Evolutionary conservation across 1,284 basidiomycete species (phyloP), one percentile per base, ranked within the genome.

Genomic region (Cutaneotrichosporon sp.): DNA sequence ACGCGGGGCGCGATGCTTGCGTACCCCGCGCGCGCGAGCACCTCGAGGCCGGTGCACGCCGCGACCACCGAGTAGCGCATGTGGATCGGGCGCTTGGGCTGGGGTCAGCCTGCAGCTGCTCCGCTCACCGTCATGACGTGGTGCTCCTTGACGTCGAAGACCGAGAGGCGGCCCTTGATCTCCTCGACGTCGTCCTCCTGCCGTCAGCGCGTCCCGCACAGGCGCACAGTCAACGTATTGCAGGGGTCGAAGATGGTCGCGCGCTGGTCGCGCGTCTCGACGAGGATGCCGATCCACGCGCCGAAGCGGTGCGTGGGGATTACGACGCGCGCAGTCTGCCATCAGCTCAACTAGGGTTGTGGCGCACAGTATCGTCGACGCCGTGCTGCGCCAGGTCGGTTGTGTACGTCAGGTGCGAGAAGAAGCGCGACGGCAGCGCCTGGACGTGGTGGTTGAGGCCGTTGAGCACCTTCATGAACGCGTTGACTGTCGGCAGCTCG

Each of bases 11-110:
- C 51, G 20, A 53, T 10, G 18, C 14, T 11, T 7, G 51, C 51
- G 4, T 13, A 53, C 18, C 51, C 51, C 10, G 51, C 51, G 22
- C 51, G 51, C 34, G 24, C 51, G 14, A 53, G 51, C n/a, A 36
- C 51, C 51, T 53, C 51, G 14, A 53, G 51, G 13, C 33, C 51
- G 20, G 34, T 25, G 51, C 51, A 53, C n/a, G 42, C 51, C 2
- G 31, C 51, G 13, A 53, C 29, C 13, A 20, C 20, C 20, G 51
- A 53, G 34, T 53, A 53, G 20, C 51, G 51, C 51, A 36, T 34
- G 16, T 34, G 33, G 34, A 42, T 42, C n/a, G 33, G 20, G 14
- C 34, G 34, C 33, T 53, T 53, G 51, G 51, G 51, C 51, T 38
- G 34, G 22, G 8, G 34, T 53, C 51, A 53, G 51, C 51, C 31